Base-by-base conservation (phyloP, 495 filamentous ascomycete species). In the Neurospora tetraspora region DNA sequence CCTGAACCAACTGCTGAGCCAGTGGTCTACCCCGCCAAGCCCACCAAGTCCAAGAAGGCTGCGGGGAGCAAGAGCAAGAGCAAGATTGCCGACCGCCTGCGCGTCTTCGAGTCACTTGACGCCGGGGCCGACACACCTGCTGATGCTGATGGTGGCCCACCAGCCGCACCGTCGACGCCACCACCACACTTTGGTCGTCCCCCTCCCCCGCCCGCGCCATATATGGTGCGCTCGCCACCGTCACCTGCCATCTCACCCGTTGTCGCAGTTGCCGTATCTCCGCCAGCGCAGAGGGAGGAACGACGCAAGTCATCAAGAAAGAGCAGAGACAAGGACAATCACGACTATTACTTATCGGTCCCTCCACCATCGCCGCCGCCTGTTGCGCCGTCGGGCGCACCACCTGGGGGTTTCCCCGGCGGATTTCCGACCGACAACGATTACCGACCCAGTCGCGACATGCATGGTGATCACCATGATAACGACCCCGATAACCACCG, bases 21-120 rank as follows among this genome's bases (percentile, higher is more conserved):
- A 65, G 53, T 65, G 53, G 14, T 27, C 53, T 65, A 65, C 53
- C 53, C 77, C 69, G 75, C 75, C 72, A 80, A 80, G 76, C 77
- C 79, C 71, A 81, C 73, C 68, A 83, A 82, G 74, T 77, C 76
- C 39, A 81, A 81, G 73, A 86, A 85, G 78, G 77, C 82, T 38
- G 81, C 83, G 53, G 77, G 79, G 65, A 80, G 82, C 69, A 89
- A 86, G 78, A 83, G 88, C 78, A 76, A 79, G 65, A 80, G 82
- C 69, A 89, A 85, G 78, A 83, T 89, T 79, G 82, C 85, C 59
- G 84, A 87, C 61, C 82, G 82, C 71, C 80, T 88, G 42, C 84
- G 81, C 77, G 83, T 86, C 40, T 89, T 87, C 76, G 85, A 88
- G 79, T 76, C 82, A 59, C 73, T 78, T 69, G 77, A 83, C 86